Evolutionary conservation across 306 rosid genomes (phyloP), one percentile per base, ranked within the genome.

Genomic region (Cajanus cajan): DNA sequence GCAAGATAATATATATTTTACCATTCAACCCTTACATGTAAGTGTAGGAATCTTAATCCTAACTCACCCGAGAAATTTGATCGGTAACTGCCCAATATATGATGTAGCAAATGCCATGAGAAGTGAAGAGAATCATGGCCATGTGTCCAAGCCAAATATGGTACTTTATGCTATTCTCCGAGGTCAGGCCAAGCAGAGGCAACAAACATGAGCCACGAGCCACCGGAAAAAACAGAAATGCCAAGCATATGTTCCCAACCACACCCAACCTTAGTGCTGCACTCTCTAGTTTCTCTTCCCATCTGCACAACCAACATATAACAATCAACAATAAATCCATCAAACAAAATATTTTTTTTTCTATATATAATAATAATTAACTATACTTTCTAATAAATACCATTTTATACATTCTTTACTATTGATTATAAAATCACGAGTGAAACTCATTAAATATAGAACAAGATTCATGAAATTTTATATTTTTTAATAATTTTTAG

Each of bases 71-170:
- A 0, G 91, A 88, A 51, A 83, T 37, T 7, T 85, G 67, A 36
- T 81, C 0, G 6, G 89, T 86, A 2, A 37, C 73, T 2, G 67
- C 82, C 97, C 93, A 91, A 19, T 55, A 77, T 75, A 82, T 74
- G 71, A 90, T 28, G 69, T 63, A 91, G 71, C 78, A 47, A 58
- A 78, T 0, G 31, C 98, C 96, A 21, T 94, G 98, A 77, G 87
- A 50, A 0, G 98, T 90, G 92, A 91, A 90, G 73, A 90, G 68
- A 1, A 76, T 22, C 94, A 94, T 84, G 41, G 50, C 77, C 0
- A 89, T 25, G 79, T 94, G 86, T 36, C 98, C 98, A 39, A 94
- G 72, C 96, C 98, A 94, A 11, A 94, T 90, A 79, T 94, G 98
- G 51, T 89, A 94, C 64, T 92, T 94, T 15, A 94, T 88, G 88